phyloP scores from a whole-genome alignment of 345 rosid species.

The Sapria himalayana region DNA sequence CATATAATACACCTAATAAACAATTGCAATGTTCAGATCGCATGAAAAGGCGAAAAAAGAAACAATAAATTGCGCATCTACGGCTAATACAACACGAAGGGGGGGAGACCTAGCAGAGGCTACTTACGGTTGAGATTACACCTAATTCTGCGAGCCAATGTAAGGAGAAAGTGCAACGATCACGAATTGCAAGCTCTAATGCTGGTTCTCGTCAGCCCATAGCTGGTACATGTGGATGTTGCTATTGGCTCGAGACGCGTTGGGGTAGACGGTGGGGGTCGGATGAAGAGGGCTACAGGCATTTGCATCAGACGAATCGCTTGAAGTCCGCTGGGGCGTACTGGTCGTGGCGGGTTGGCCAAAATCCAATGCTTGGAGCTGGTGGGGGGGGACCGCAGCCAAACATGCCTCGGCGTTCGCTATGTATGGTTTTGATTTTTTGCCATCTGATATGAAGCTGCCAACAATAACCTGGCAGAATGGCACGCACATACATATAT shows the following conservation, averaged over 20 bases:
- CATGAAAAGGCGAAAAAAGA: too few relatives aligned
- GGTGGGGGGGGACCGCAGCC: too few relatives aligned
- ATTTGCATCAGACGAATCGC: conserved; percentile 60
- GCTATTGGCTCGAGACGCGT: conserved; percentile 24
- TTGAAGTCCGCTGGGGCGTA: conserved; percentile 57
- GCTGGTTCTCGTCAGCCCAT: conserved; percentile 35
- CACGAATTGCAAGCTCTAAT: too few relatives aligned
- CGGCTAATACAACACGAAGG: too few relatives aligned
- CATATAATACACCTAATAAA: too few relatives aligned
- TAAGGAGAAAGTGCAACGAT: too few relatives aligned
- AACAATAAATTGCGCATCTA: too few relatives aligned
- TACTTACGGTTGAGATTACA: too few relatives aligned
- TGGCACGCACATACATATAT: not conserved
- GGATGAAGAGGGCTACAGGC: conserved; percentile 35
- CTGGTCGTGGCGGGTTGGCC: conserved; percentile 23
- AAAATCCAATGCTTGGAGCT: conserved; percentile 36
- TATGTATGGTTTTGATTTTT: conserved; percentile 20
- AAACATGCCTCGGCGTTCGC: conserved; percentile 39
- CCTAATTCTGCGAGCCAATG: too few relatives aligned
- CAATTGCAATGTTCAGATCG: too few relatives aligned
- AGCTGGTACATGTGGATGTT: conserved; percentile 43
- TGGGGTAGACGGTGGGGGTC: conserved; percentile 18
- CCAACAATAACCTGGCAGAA: conserved; percentile 55
- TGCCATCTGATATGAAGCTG: conserved; percentile 54
- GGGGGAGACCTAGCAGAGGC: too few relatives aligned